Evolutionary conservation across 2,329 filamentous ascomycete species (phyloP), one percentile per base, ranked within the genome.

Genomic region (Colletotrichum sojae): DNA sequence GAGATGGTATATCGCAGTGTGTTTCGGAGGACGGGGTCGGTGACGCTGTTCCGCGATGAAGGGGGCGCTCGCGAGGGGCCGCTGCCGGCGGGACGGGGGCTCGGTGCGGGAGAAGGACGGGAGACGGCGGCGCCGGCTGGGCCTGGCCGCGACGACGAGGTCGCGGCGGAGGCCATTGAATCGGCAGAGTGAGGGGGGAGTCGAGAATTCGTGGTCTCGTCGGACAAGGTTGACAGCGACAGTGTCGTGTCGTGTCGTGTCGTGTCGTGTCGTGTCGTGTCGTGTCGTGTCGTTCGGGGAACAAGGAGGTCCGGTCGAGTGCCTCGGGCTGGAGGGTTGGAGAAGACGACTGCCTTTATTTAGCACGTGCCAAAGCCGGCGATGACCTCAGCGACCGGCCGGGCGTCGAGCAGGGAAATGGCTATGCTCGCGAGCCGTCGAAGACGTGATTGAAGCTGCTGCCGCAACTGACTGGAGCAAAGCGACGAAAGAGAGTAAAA

Each of bases 1-100:
- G 90, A 92, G 77, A 95, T 94, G 67, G 93, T 96, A 81, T 97
- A 95, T 73, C 94, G 91, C 68, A 98, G 86, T 51, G 94, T 91
- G 79, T 96, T 97, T 80, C 93, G 93, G 65, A 97, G 86, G 71
- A 97, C 86, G 5, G 93, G 92, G 73, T 95, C 92, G 46, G 73
- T 67, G 36, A 73, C 74, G 4, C 79, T 60, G 15, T 67, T 70
- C 58, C 65, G 53, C 22, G 69, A 64, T 12, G 65, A 43, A 6
- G 61, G 49, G 15, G 69, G 69, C n/a, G 60, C 22, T 45, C 54
- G 49, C 4, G 69, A 71, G 5, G 69, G 60, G 45, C 60, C 60
- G 58, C 53, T 20, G 45, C 36, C 58, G 40, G 68, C 43, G 5
- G 69, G 60, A 25, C 66, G 62, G n/a, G 69, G 69, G 16, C 58